Conservation (phyloP, 495 filamentous ascomycete species). For the Melanomma pulvis-pyrius region DNA sequence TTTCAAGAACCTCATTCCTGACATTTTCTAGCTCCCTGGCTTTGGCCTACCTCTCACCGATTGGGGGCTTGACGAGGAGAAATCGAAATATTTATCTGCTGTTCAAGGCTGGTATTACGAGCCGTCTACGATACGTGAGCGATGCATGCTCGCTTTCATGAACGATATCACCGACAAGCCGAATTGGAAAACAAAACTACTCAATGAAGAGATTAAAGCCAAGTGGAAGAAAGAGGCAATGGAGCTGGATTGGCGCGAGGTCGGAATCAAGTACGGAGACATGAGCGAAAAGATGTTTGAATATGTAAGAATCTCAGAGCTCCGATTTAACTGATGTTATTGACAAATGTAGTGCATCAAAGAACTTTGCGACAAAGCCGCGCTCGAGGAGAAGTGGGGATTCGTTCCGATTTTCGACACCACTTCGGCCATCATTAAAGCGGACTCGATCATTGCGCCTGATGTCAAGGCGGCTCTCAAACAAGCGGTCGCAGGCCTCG, state of each 20-base stretch:
- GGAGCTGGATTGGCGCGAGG: neutral
- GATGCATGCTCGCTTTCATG: constrained; percentile 43
- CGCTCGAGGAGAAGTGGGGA: neutral
- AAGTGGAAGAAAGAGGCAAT: constrained; percentile 33
- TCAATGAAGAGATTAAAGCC: constrained; percentile 34
- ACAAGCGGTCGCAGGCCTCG: constrained; percentile 28
- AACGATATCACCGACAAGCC: constrained; percentile 44
- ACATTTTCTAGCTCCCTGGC: neutral
- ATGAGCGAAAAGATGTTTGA: constrained; percentile 19
- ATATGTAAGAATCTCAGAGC: neutral
- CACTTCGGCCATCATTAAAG: constrained; percentile 33
- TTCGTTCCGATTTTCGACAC: constrained; percentile 33
- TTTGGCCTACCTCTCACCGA: neutral
- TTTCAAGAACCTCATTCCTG: neutral
- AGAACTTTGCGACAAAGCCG: constrained; percentile 16
- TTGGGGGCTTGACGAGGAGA: neutral
- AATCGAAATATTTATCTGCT: neutral
- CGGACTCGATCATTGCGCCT: constrained; percentile 24
- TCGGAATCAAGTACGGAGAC: neutral
- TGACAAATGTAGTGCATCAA: constrained; percentile 14
- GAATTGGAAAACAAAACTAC: constrained; percentile 43
- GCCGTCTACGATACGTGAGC: constrained; percentile 47
- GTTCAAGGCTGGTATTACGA: neutral
- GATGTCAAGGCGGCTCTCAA: constrained; percentile 22
- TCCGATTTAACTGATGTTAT: too few species aligned